phyloP scores from a whole-genome alignment of 164 flowering plant species.

The Stephania japonica region DNA sequence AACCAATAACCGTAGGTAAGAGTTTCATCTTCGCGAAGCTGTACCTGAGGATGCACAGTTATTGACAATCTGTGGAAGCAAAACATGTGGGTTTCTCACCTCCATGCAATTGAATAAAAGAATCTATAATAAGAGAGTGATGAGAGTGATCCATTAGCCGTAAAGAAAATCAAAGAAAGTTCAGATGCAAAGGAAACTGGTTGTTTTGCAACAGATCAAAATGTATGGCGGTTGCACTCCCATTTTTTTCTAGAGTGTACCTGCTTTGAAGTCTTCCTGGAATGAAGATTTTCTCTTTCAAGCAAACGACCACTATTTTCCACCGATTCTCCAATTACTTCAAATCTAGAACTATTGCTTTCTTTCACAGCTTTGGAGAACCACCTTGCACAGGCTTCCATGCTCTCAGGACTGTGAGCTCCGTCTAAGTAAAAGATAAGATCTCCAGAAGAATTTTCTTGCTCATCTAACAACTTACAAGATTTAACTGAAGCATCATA shows the following conservation, averaged over 20 bases:
- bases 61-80: slow-evolving; percentile 62
- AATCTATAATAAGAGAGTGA: slow-evolving; percentile 34
- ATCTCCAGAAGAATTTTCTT: slow-evolving; percentile 39
- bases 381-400: slow-evolving; percentile 86
- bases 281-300: slow-evolving; percentile 16
- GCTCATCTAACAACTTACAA: slow-evolving; percentile 14
- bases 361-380: slow-evolving; percentile 52
- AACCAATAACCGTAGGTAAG: background rate
- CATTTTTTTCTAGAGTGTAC: slow-evolving; percentile 17
- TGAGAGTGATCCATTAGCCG: background rate
- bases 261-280: slow-evolving; percentile 42
- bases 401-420: slow-evolving; percentile 94
- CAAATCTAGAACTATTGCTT: slow-evolving; percentile 13
- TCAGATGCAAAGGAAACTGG: background rate
- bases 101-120: slow-evolving; percentile 89
- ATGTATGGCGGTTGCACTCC: background rate
- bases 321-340: slow-evolving; percentile 10
- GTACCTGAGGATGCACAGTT: slow-evolving; percentile 79
- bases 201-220: background rate
- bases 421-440: slow-evolving; percentile 82
- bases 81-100: slow-evolving; percentile 66
- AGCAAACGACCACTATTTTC: slow-evolving; percentile 23
- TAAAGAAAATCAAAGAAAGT: background rate
- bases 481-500: slow-evolving; percentile 27
- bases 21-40: slow-evolving; percentile 1